Base-by-base conservation (phyloP, 768 basidiomycete species). In the Lactarius pseudohatsudake region DNA sequence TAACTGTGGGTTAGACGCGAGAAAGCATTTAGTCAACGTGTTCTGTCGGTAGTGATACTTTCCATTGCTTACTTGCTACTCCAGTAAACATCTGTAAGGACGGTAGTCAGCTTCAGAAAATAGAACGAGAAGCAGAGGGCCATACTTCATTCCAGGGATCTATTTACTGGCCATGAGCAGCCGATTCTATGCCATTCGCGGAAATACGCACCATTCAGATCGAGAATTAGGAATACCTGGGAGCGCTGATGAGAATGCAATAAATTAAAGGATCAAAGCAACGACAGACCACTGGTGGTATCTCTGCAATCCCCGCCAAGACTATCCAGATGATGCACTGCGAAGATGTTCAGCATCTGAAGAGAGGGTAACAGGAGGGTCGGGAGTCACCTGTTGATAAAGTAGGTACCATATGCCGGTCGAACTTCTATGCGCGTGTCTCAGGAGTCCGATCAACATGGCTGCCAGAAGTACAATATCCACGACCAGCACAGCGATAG, bases 361-460 rank as follows among this genome's bases (percentile, higher is more conserved):
- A 11, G 11, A 3, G 3, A 60, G 30, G 47, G 50, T 28, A 16
- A 16, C 2, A 26, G 13, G 7, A 53, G 22, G 6, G 15, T 28
- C 22, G 50, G 26, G 26, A 28, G 10, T 59, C 11, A 67, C 66
- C 41, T 67, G 62, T 64, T 60, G 66, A 57, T 64, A 64, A 47
- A 67, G 62, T 16, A 67, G 26, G 18, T 26, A 20, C 66, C 66
- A 67, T 45, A 67, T 38, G 6, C 50, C 50, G 2, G 50, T 26
- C 50, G 50, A 53, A 34, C 18, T 32, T 57, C 56, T 30, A n/a
- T 57, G 15, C 9, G 34, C 56, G 7, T 34, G 16, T 57, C 18
- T 30, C 56, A 57, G 32, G 30, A 57, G 34, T 26, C 56, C 56
- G 8, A 34, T 57, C 16, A 57, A 20, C 56, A 57, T 57, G 13